Evolutionary conservation across 108 stramenopile species (phyloP).

Genomic region (Nitzschia putrida): DNA sequence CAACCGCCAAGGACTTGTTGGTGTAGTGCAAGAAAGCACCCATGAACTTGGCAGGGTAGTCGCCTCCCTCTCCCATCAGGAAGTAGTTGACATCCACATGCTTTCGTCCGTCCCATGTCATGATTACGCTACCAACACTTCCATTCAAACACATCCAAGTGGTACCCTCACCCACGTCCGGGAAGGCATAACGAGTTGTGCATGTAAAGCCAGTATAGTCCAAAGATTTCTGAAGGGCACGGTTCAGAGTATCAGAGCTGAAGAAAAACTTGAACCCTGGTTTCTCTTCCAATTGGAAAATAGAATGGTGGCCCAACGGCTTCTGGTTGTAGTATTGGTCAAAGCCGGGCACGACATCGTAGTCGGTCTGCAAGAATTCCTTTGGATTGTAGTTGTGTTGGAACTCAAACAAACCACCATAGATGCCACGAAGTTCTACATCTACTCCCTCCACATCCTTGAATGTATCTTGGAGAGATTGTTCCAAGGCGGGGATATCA

Average conservation of each 20-base stretch:
- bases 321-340: constrained; percentile 69
- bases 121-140: constrained; percentile 17
- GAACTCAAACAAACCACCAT: constrained; percentile 29
- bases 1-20: constrained; percentile 10
- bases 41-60: constrained; percentile 10
- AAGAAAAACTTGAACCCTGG: neutral
- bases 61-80: constrained; percentile 13
- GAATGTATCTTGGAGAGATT: constrained; percentile 7
- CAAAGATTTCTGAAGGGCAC: constrained; percentile 15
- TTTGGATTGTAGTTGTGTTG: constrained; percentile 15
- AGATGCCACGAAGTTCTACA: constrained; percentile 16
- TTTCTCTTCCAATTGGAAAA: constrained; percentile 53
- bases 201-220: constrained; percentile 1
- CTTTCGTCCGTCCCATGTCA: constrained; percentile 44
- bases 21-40: neutral
- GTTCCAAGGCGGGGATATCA: constrained; percentile 6
- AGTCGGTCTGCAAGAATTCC: constrained; percentile 26
- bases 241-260: neutral
- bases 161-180: constrained; percentile 21
- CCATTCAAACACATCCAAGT: constrained; percentile 12
- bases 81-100: constrained; percentile 53
- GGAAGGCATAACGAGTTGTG: constrained; percentile 7
- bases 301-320: constrained; percentile 61
- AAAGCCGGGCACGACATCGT: constrained; percentile 26
- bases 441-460: constrained; percentile 2